Evolutionary conservation across 129 eudicot genomes (phyloP).

Genomic region (Artemisia annua): DNA sequence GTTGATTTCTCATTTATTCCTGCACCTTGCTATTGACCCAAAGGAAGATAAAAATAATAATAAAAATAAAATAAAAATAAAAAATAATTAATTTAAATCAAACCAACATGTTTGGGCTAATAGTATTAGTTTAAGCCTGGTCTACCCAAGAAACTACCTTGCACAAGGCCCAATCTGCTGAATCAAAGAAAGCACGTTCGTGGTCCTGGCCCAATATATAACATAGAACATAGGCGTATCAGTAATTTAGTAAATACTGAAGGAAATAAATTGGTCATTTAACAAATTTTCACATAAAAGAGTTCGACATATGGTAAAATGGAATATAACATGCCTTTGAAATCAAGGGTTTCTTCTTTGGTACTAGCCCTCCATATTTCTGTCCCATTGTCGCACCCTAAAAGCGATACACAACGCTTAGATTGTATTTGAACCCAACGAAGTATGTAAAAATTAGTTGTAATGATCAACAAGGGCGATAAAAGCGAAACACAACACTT

Average conservation of each 20-base stretch:
- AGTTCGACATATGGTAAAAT: not conserved
- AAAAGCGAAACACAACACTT: too few species aligned
- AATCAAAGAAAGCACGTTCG: slow-evolving; percentile 91
- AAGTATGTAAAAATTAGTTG: too few species aligned
- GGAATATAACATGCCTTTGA: slow-evolving; percentile 58
- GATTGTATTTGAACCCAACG: too few species aligned
- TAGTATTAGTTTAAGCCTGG: not conserved
- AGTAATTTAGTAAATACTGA: not conserved
- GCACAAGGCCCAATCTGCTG: slow-evolving; percentile 96
- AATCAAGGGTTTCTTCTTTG: slow-evolving; percentile 88
- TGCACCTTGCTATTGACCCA: slow-evolving; percentile 74
- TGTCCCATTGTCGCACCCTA: slow-evolving; percentile 43
- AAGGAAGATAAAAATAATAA: too few species aligned
- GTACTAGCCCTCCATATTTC: slow-evolving; percentile 81
- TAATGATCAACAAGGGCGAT: not conserved
- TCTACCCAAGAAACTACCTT: slow-evolving; percentile 48
- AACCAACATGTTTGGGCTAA: not conserved
- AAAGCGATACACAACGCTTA: not conserved
- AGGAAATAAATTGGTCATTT: not conserved
- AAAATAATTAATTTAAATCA: not conserved
- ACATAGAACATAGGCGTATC: not conserved
- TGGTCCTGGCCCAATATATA: slow-evolving; percentile 55
- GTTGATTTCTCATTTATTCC: slow-evolving; percentile 52
- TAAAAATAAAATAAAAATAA: not conserved
- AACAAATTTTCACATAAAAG: not conserved